Base-by-base conservation (phyloP, 148 eudicot genomes). In the Gaultheria prostrata region DNA sequence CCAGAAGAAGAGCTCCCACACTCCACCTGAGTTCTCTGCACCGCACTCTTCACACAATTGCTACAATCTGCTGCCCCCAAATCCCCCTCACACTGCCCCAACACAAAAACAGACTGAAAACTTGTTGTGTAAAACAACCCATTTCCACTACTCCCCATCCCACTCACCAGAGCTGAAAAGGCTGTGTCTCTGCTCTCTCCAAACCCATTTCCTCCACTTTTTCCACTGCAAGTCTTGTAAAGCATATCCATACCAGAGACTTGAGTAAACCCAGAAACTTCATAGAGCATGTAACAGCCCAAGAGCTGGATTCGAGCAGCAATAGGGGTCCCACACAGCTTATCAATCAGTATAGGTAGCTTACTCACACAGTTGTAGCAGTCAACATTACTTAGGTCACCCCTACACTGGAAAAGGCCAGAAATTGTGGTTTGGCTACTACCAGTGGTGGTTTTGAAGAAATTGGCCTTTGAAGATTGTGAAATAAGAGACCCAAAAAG, bases 1-100 rank as follows among this genome's bases (percentile, higher is more conserved):
- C 95, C 98, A 30, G 94, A 85, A 17, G 91, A 61, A 0, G 99
- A 88, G 61, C 92, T 88, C 14, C 99, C 99, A 86, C 99, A 97
- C 53, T 97, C 99, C 86, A 90, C 92, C 78, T 97, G 98, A 69
- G 94, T 91, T 75, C 87, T 93, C 83, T 94, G 94, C 39, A 91
- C 96, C 78, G 98, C 99, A 76, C 79, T 83, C 79, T 86, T 97
- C 26, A 94, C 92, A 85, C 99, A 97, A 10, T 80, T 84, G 54
- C 84, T 91, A 87, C 99, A 97, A 89, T 97, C 99, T 15, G 90
- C 49, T 13, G 82, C 45, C 8, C 96, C 93, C 80, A 94, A 88
- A 89, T 97, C 99, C 2, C 97, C 99, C 70, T 97, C 95, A 82
- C 99, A 97, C 43, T 97, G 99, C 0, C 97, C 99, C 86, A 94